Evolutionary conservation across 2,329 filamentous ascomycete species (phyloP).

Genomic region (Aureobasidium sp.): DNA sequence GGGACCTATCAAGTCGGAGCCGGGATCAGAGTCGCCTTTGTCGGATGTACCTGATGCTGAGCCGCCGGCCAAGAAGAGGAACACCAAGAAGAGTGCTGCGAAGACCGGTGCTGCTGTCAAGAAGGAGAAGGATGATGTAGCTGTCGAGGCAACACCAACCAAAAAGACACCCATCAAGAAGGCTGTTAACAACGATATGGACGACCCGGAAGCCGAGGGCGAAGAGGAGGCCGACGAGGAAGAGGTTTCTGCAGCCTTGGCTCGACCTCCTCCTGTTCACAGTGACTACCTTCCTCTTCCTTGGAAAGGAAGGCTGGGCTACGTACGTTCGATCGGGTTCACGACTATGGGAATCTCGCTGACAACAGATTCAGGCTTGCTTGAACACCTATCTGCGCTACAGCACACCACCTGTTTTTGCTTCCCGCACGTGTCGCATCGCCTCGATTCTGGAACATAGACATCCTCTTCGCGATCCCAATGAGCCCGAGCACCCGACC

Average conservation of each 20-base stretch:
- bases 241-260: conserved; percentile 50
- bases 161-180: conserved; percentile 20
- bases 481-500: conserved; percentile 67
- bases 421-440: conserved; percentile 84
- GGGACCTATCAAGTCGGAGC: conserved; percentile 20
- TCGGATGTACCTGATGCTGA: conserved; percentile 29
- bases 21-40: conserved; percentile 25
- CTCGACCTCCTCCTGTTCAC: conserved; percentile 67
- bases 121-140: conserved; percentile 17
- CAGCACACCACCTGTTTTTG: conserved; percentile 77
- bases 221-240: conserved; percentile 46
- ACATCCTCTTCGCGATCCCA: conserved; percentile 68
- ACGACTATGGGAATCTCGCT: not conserved
- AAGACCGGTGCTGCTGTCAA: conserved; percentile 15
- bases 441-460: conserved; percentile 83
- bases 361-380: conserved; percentile 54
- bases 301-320: conserved; percentile 83
- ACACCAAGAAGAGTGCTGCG: conserved; percentile 15
- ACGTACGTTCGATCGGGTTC: conserved; percentile 50
- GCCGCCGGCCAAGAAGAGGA: conserved; percentile 21
- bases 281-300: conserved; percentile 77
- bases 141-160: conserved; percentile 16
- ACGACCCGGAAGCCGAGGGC: conserved; percentile 48
- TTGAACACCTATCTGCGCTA: conserved; percentile 84
- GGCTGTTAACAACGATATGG: conserved; percentile 18